phyloP scores from a whole-genome alignment of 2,329 filamentous ascomycete species.

The Podosphaera fusca region DNA sequence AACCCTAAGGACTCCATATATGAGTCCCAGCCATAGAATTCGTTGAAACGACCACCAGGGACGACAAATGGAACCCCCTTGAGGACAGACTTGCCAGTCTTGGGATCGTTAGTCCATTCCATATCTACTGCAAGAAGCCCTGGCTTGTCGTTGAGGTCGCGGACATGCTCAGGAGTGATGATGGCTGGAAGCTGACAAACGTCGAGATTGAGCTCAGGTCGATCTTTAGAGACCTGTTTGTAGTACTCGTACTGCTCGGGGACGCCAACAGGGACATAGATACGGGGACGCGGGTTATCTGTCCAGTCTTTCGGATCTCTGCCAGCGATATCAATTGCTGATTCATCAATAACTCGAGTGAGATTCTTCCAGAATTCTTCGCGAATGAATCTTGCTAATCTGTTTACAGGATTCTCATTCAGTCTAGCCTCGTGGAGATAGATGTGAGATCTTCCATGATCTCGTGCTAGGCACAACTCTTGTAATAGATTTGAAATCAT shows the following conservation, averaged over 20 bases:
- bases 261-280: constrained; percentile 69
- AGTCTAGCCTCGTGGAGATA: constrained; percentile 76
- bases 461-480: constrained; percentile 78
- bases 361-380: constrained; percentile 84
- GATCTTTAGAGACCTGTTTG: constrained; percentile 48
- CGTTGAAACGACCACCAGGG: constrained; percentile 90
- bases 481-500: constrained; percentile 93
- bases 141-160: constrained; percentile 65
- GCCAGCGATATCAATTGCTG: constrained; percentile 66
- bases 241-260: constrained; percentile 86
- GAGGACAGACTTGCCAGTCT: constrained; percentile 46
- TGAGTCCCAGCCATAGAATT: constrained; percentile 95
- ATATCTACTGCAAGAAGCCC: constrained; percentile 79
- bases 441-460: constrained; percentile 72
- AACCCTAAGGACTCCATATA: constrained; percentile 94
- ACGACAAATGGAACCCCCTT: constrained; percentile 86
- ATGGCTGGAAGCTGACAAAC: constrained; percentile 56
- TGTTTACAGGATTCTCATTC: constrained; percentile 84
- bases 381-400: constrained; percentile 65
- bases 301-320: constrained; percentile 93
- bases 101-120: constrained; percentile 46
- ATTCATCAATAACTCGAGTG: constrained; percentile 73
- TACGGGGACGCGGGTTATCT: constrained; percentile 62
- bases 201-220: constrained; percentile 69
- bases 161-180: constrained; percentile 61